A percentile compares a stretch with the other conserved stretches of the same genome.
Evolutionary conservation across 805 yeast genomes (phyloP).

Genomic region (Sugiyamaella chiloensis): DNA sequence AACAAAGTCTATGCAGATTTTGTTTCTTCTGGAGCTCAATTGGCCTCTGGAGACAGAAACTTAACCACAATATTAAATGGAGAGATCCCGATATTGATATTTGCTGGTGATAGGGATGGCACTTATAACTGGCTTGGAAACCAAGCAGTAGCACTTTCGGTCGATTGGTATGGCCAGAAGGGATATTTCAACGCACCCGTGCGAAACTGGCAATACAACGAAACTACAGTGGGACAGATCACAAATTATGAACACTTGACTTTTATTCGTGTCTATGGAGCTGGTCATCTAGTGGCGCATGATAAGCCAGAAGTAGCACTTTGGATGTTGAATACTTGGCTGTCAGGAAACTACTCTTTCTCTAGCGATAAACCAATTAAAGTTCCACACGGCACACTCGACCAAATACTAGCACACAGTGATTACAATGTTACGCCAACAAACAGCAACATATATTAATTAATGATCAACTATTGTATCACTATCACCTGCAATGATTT

Average conservation of each 20-base stretch:
- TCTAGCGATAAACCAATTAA: no score
- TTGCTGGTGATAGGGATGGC: slow-evolving; percentile 92
- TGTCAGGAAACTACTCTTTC: slow-evolving; percentile 39
- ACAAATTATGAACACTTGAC: slow-evolving; percentile 71
- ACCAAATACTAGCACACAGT: no score
- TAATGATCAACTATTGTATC: no score
- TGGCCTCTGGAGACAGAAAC: slow-evolving; percentile 72
- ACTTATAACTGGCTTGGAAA: slow-evolving; percentile 96
- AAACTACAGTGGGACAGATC: slow-evolving; percentile 55
- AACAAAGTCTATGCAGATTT: slow-evolving; percentile 75
- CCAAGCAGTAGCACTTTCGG: slow-evolving; percentile 69
- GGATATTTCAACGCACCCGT: slow-evolving; percentile 45
- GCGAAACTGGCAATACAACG: slow-evolving; percentile 46
- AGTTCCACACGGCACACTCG: no score
- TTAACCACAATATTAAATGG: slow-evolving; percentile 67
- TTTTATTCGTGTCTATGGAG: slow-evolving; percentile 73
- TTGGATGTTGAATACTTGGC: slow-evolving; percentile 82
- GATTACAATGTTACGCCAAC: no score
- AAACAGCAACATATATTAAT: no score
- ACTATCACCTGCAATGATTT: no score
- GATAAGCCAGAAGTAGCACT: slow-evolving; percentile 71
- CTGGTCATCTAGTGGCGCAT: slow-evolving; percentile 91
- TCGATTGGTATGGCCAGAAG: slow-evolving; percentile 60
- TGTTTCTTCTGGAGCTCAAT: slow-evolving; percentile 80
- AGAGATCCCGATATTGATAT: slow-evolving; percentile 74